Evolutionary conservation across 2,329 filamentous ascomycete genomes (phyloP).

Genomic region (Cytospora paraplurivora): DNA sequence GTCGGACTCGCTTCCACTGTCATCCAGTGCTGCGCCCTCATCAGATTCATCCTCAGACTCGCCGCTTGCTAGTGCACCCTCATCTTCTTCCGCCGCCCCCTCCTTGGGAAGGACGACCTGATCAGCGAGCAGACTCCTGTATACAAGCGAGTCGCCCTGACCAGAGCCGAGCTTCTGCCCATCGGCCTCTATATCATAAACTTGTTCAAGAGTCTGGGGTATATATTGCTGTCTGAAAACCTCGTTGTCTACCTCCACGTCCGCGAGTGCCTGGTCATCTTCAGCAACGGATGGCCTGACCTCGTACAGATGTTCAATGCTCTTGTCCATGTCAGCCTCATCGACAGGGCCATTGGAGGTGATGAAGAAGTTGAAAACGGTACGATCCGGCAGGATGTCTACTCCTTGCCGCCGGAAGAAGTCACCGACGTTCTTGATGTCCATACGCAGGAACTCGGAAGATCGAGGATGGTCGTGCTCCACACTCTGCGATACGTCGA

Average conservation of each 20-base stretch:
- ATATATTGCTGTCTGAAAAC: slow-evolving; percentile 98
- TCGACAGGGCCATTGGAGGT: slow-evolving; percentile 60
- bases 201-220: slow-evolving; percentile 90
- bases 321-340: slow-evolving; percentile 60
- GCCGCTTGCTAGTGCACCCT: slow-evolving; percentile 42
- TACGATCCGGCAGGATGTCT: slow-evolving; percentile 74
- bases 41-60: slow-evolving; percentile 49
- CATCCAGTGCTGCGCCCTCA: slow-evolving; percentile 53
- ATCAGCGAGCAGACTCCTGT: slow-evolving; percentile 79
- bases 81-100: slow-evolving; percentile 36
- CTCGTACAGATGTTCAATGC: slow-evolving; percentile 69
- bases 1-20: slow-evolving; percentile 50
- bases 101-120: slow-evolving; percentile 53
- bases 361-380: slow-evolving; percentile 84
- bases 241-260: slow-evolving; percentile 78
- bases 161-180: slow-evolving; percentile 75
- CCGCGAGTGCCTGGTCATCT: slow-evolving; percentile 45
- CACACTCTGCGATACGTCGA: slow-evolving; percentile 96
- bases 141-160: slow-evolving; percentile 76
- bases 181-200: slow-evolving; percentile 94
- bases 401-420: slow-evolving; percentile 90
- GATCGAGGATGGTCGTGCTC: slow-evolving; percentile 94
- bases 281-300: slow-evolving; percentile 46
- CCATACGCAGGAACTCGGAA: slow-evolving; percentile 93
- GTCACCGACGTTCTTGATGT: slow-evolving; percentile 94